Percentiles rank a stretch among this genome's conserved stretches.
Evolutionary conservation across 2,329 filamentous ascomycete species (phyloP).

Genomic region (Trichocomaceae sp.): DNA sequence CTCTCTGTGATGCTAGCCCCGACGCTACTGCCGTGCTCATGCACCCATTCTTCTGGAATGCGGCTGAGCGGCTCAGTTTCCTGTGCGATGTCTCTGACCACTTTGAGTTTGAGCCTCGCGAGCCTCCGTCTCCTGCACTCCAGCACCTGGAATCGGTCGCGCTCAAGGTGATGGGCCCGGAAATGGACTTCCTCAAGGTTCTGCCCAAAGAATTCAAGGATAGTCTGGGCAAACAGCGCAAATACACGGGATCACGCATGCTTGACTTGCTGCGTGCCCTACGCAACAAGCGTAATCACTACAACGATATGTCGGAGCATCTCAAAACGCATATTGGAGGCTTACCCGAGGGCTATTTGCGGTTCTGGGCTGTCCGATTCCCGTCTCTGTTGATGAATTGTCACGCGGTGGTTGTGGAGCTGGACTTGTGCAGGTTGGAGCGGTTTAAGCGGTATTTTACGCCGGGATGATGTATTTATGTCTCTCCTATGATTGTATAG

Average conservation of each 20-base stretch:
- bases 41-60: constrained; percentile 94
- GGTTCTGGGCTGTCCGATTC: constrained; percentile 76
- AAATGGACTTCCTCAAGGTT: constrained; percentile 68
- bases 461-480: constrained; percentile 19
- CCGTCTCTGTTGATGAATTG: constrained; percentile 71
- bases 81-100: constrained; percentile 96
- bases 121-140: constrained; percentile 67
- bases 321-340: constrained; percentile 68
- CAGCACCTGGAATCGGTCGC: constrained; percentile 49
- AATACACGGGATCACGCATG: constrained; percentile 78
- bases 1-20: constrained; percentile 46
- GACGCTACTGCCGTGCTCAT: constrained; percentile 73
- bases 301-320: constrained; percentile 84
- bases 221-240: constrained; percentile 85
- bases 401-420: constrained; percentile 64
- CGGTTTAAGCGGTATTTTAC: constrained; percentile 40
- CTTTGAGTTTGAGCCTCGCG: constrained; percentile 85
- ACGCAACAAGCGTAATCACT: constrained; percentile 95
- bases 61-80: constrained; percentile 83
- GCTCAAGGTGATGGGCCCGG: constrained; percentile 42
- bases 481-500: not conserved
- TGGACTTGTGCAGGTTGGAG: constrained; percentile 48
- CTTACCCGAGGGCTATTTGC: constrained; percentile 71
- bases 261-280: constrained; percentile 82
- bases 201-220: constrained; percentile 80